These are phyloP conservation scores for Fragaria iinumae DNA, from an alignment of 306 rosid genomes.

Conservation along the genomic window DNA sequence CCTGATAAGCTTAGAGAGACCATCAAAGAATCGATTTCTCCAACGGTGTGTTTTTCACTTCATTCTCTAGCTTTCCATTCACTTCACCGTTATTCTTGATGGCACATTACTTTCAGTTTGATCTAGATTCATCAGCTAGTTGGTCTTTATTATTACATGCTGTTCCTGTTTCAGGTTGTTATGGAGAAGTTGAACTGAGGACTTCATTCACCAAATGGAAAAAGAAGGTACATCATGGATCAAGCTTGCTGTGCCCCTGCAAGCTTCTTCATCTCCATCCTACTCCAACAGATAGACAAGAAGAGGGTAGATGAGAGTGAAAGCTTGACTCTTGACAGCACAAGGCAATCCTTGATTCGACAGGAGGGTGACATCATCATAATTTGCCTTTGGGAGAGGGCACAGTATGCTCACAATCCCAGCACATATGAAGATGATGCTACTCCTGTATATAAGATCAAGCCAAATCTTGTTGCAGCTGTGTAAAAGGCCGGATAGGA, in stretches of 20 bases:
- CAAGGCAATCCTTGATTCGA: slow-evolving; percentile 47
- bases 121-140: neutral
- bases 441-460: slow-evolving; percentile 27
- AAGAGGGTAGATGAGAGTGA: slow-evolving; percentile 54
- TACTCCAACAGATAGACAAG: slow-evolving; percentile 30
- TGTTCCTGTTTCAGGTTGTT: no score
- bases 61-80: neutral
- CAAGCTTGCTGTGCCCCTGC: no score
- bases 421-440: no score
- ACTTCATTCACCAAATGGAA: no score
- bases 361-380: slow-evolving; percentile 56
- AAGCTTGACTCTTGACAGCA: slow-evolving; percentile 47
- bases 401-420: no score
- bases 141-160: neutral
- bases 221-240: no score
- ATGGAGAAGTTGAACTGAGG: no score
- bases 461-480: slow-evolving; percentile 38
- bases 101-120: neutral
- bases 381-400: no score
- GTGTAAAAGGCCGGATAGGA: slow-evolving; percentile 42
- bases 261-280: slow-evolving; percentile 8
- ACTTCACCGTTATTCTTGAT: no score
- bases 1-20: neutral
- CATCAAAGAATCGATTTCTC: neutral
- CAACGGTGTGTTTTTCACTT: neutral